Percentiles rank a stretch among this genome's conserved stretches.
These are phyloP conservation scores for Neofusicoccum ribis DNA, from an alignment of 2,329 filamentous ascomycete species.

Conservation along the genomic window DNA sequence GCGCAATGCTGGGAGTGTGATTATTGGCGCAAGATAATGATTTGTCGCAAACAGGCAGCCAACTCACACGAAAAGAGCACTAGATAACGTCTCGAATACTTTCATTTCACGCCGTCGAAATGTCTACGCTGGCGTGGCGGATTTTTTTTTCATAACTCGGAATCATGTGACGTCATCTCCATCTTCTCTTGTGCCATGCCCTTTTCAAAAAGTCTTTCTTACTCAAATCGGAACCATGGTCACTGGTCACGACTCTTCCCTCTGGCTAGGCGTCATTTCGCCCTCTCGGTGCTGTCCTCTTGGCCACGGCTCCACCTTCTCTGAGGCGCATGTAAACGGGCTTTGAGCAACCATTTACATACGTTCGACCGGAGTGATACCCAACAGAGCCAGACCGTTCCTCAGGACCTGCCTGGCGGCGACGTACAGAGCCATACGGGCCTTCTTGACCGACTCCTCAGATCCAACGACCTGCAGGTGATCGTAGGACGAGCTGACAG, in stretches of 20 bases:
- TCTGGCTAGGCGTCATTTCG: not conserved
- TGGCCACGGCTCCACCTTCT: not conserved
- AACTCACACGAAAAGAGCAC: too few relatives aligned
- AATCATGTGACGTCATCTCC: not conserved
- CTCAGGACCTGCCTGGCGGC: constrained; percentile 71
- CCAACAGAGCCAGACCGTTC: constrained; percentile 82
- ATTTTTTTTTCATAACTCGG: not conserved
- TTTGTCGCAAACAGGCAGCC: too few relatives aligned
- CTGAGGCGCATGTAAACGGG: not conserved
- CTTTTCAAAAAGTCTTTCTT: not conserved
- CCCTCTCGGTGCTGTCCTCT: not conserved
- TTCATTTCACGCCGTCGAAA: not conserved
- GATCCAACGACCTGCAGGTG: constrained; percentile 79
- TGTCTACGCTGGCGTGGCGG: not conserved
- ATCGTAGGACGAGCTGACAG: constrained; percentile 77
- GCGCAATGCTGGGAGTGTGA: too few relatives aligned
- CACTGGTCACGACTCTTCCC: not conserved
- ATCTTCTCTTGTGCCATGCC: not conserved
- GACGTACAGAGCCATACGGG: constrained; percentile 76
- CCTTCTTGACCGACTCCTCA: constrained; percentile 68
- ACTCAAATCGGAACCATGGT: too few relatives aligned
- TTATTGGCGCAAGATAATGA: too few relatives aligned
- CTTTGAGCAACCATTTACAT: constrained; percentile 15
- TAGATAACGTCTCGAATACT: not conserved
- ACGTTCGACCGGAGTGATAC: constrained; percentile 74